Conservation (phyloP, 225 moss, liverwort and hornwort species). For the Marchantia paleacea region DNA sequence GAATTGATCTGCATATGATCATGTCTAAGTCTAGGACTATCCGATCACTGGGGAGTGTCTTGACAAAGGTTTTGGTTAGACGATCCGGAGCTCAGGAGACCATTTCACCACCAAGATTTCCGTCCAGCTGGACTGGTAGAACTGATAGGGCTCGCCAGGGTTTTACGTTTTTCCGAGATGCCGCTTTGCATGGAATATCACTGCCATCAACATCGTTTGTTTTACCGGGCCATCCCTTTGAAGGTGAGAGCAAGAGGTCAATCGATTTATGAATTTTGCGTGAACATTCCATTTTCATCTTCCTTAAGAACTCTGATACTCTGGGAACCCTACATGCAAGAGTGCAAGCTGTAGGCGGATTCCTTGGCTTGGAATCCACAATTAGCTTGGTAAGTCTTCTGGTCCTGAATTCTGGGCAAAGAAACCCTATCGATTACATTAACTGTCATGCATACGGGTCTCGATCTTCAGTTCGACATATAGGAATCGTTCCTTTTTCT, state of each 20-base stretch:
- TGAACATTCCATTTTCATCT: not conserved
- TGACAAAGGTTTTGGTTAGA: constrained; percentile 16
- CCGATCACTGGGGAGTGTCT: constrained; percentile 24
- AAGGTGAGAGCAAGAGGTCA: constrained; percentile 17
- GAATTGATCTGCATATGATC: constrained; percentile 9
- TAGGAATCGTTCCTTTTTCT: not conserved
- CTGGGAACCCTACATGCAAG: not conserved
- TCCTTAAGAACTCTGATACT: not conserved
- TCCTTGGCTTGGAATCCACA: not conserved
- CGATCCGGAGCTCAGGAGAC: not conserved
- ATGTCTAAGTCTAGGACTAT: constrained; percentile 19
- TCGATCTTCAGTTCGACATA: not conserved
- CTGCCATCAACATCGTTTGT: not conserved
- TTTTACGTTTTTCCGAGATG: not conserved
- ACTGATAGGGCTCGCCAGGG: constrained; percentile 14
- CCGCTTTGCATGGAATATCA: not conserved
- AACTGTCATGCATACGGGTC: too few relatives aligned
- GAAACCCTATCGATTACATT: not conserved
- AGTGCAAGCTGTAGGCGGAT: not conserved
- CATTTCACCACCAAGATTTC: not conserved
- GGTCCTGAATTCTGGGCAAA: not conserved
- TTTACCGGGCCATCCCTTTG: constrained; percentile 11
- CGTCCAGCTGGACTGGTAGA: constrained; percentile 19
- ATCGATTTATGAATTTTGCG: not conserved
- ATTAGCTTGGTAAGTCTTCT: not conserved